Conservation (phyloP, 2,329 filamentous ascomycete genomes). For the Penicillium sp. region DNA sequence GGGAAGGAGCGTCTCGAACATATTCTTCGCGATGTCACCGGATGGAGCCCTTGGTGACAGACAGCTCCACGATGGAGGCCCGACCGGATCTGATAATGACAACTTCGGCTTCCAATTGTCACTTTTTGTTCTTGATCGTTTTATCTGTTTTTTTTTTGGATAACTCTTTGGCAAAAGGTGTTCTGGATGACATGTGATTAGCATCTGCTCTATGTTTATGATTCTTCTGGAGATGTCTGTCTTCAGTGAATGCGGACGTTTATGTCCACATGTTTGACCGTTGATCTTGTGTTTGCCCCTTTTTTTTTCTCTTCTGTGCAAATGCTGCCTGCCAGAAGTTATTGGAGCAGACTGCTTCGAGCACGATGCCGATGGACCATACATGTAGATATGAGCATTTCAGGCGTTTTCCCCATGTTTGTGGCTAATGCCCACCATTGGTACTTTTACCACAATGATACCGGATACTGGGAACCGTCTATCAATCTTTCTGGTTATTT, state of each 20-base stretch:
- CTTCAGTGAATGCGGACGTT: not conserved
- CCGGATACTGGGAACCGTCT: conserved; percentile 10
- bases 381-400: conserved; percentile 40
- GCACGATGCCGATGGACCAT: conserved; percentile 28
- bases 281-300: conserved; percentile 20
- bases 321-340: conserved; percentile 14
- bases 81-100: conserved; percentile 7
- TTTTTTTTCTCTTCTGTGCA: conserved; percentile 19
- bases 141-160: conserved; percentile 11
- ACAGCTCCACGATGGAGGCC: no score
- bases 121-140: conserved; percentile 5
- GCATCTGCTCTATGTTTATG: conserved; percentile 1
- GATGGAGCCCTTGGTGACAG: no score
- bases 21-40: no score
- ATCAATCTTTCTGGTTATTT: not conserved
- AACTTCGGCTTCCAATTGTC: conserved; percentile 6
- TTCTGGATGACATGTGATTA: conserved; percentile 12
- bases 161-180: conserved; percentile 5
- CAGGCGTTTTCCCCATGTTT: conserved; percentile 27
- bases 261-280: not conserved
- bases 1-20: no score
- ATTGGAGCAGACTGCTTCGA: conserved; percentile 27
- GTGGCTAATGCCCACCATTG: conserved; percentile 19
- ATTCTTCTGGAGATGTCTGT: conserved; percentile 7
- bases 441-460: conserved; percentile 22